Base-by-base conservation (phyloP, 768 basidiomycete species). In the Calocybe cyanea region DNA sequence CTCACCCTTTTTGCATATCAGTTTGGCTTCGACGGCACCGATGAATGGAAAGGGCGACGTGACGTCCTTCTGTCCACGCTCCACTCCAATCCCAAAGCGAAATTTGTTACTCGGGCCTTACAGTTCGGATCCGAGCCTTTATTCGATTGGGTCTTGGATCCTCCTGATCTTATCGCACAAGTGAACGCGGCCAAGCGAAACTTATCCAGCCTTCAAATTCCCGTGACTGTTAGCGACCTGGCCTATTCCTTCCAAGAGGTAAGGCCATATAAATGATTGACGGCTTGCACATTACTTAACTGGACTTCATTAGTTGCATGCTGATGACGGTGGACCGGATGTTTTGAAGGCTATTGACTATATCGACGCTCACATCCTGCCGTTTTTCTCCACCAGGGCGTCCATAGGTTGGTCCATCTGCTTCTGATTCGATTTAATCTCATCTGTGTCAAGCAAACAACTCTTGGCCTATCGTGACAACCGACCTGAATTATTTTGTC, bases 71-170 rank as follows among this genome's bases (percentile, higher is more conserved):
- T 85, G 32, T 63, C 58, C 17, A 67, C 69, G 0, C 71, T 85
- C 20, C 77, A 76, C 44, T 74, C 75, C 1, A 85, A 84, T 45
- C 70, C 74, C 1, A 81, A 75, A 50, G 82, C 80, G 13, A 77
- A 78, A 50, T 85, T 78, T 43, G 75, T 85, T 19, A 83, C 81
- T 0, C 76, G 82, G 15, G 79, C 66, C 1, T 62, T 86, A 3
- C 84, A 87, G 49, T 86, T 86, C 52, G 85, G 85, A 24, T 83
- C 83, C 0, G 85, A 86, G 54, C 84, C 84, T 1, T 65, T 86
- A 17, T 87, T 62, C 48, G 85, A 86, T 55, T 45, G 61, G 31
- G 85, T 75, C 24, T 63, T 87, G 36, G 56, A 68, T 5, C 70
- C 76, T n/a, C 19, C 56, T 5, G 61, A 68, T 23, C 73, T 87